These are phyloP conservation scores for Carnegiea gigantea DNA, from an alignment of 179 eudicot genomes.

Conservation along the genomic window DNA sequence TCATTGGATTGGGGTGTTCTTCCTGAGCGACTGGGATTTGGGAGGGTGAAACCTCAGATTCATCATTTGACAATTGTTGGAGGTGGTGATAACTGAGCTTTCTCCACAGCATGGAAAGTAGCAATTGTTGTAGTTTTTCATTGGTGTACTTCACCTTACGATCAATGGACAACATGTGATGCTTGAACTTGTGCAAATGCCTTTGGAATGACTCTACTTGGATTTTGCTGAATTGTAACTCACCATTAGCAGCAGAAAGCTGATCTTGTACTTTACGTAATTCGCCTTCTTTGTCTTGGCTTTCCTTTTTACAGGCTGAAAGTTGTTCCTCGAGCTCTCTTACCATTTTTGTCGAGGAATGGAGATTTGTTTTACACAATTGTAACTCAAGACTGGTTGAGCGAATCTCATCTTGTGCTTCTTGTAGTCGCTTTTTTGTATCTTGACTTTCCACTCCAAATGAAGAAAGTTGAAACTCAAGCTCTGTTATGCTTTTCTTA, in stretches of 20 bases:
- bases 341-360: conserved; percentile 1
- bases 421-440: not conserved
- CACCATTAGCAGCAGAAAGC: not conserved
- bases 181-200: conserved; percentile 19
- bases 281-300: conserved; percentile 9
- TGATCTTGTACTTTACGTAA: conserved; percentile 21
- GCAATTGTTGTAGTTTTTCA: not conserved
- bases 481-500: conserved; percentile 2
- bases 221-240: not conserved
- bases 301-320: not conserved
- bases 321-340: conserved; percentile 15
- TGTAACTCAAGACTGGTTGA: not conserved
- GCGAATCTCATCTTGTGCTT: not conserved
- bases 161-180: conserved; percentile 4
- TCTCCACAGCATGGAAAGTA: not conserved
- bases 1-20: not conserved
- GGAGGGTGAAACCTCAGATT: not conserved
- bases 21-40: not conserved
- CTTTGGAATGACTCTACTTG: conserved; percentile 19
- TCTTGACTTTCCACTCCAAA: conserved; percentile 7
- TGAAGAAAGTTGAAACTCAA: not conserved
- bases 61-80: not conserved
- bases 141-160: not conserved
- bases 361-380: not conserved
- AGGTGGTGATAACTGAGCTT: not conserved